Conservation (phyloP, 169 alveolate genomes). For the Eimeria praecox region DNA sequence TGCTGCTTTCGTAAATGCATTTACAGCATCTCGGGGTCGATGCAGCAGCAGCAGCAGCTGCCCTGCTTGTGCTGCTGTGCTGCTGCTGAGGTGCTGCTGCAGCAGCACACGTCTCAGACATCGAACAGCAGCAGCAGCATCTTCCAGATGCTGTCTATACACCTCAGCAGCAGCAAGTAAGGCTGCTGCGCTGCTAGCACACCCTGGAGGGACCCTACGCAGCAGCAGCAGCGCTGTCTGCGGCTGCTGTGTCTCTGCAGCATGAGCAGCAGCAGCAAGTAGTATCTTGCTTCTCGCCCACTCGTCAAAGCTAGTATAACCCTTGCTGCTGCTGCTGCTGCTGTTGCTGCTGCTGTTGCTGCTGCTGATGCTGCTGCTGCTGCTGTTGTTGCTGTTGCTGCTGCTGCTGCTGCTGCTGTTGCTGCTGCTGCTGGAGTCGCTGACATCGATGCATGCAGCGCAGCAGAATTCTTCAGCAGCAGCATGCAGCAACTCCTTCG, state of each 20-base stretch:
- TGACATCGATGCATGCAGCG: neutral
- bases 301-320: neutral
- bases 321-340: neutral
- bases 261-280: conserved; percentile 15
- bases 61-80: conserved; percentile 1
- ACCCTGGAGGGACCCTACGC: neutral
- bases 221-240: conserved; percentile 20
- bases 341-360: neutral
- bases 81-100: conserved; percentile 23
- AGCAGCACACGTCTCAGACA: neutral
- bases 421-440: neutral
- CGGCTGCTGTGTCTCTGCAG: neutral
- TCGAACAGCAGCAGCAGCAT: conserved; percentile 50
- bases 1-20: neutral
- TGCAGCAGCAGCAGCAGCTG: conserved; percentile 51
- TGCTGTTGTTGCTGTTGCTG: neutral
- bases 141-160: neutral
- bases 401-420: neutral
- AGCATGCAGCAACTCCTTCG: neutral
- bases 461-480: conserved; percentile 1
- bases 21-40: neutral
- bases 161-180: conserved; percentile 16
- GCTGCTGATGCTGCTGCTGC: neutral
- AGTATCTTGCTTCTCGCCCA: neutral
- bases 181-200: conserved; percentile 7